These are phyloP conservation scores for Suillus tomentosus DNA, from an alignment of 768 basidiomycete genomes.

Conservation along the genomic window DNA sequence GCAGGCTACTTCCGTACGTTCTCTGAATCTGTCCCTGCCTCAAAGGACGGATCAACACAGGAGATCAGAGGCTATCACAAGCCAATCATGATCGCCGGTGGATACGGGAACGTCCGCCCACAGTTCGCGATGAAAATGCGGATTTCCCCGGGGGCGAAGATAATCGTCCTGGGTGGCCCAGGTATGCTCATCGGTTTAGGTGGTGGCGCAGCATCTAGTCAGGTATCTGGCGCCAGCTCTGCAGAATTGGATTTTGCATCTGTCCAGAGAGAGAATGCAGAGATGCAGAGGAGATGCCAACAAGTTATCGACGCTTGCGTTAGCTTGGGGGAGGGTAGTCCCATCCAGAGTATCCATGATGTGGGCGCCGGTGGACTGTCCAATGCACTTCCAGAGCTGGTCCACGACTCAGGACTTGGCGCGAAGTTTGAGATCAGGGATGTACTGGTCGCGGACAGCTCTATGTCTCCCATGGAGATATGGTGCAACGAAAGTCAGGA, in stretches of 20 bases:
- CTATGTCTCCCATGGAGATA: slow-evolving; percentile 99
- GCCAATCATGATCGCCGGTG: slow-evolving; percentile 99
- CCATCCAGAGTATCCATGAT: slow-evolving; percentile 96
- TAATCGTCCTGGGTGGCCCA: slow-evolving; percentile 93
- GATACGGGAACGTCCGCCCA: slow-evolving; percentile 90
- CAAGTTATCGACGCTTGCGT: slow-evolving; percentile 96
- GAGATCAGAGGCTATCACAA: slow-evolving; percentile 97
- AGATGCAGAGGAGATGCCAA: slow-evolving; percentile 97
- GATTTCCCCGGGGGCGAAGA: slow-evolving; percentile 80
- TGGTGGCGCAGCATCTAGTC: slow-evolving; percentile 94
- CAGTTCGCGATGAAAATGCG: slow-evolving; percentile 76
- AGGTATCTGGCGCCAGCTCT: slow-evolving; percentile 85
- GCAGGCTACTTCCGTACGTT: slow-evolving; percentile 96
- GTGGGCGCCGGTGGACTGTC: slow-evolving; percentile 97
- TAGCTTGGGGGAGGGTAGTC: slow-evolving; percentile 57
- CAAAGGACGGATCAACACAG: slow-evolving; percentile 44
- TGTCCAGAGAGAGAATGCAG: slow-evolving; percentile 96
- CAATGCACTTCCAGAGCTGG: slow-evolving; percentile 95
- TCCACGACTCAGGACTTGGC: slow-evolving; percentile 93
- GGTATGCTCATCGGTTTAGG: slow-evolving; percentile 96
- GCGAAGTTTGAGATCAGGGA: slow-evolving; percentile 93
- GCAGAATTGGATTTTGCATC: slow-evolving; percentile 97
- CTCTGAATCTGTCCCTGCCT: slow-evolving; percentile 68
- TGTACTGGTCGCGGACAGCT: slow-evolving; percentile 86
- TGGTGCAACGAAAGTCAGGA: slow-evolving; percentile 99